Base-by-base conservation (phyloP, 164 flowering plant species). In the Aristolochia contorta region DNA sequence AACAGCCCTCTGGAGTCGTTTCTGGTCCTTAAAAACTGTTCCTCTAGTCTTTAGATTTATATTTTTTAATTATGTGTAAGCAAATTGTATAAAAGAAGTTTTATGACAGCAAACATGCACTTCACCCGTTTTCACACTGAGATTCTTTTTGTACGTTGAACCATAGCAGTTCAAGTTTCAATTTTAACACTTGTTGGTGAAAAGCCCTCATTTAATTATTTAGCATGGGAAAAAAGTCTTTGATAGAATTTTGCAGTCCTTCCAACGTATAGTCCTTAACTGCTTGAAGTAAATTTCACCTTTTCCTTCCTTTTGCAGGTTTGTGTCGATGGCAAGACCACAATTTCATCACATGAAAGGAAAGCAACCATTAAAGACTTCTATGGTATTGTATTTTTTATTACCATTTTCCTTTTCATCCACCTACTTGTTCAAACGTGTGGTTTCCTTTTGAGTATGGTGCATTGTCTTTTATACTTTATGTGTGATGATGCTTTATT, bases 361-460 rank as follows among this genome's bases (percentile, higher is more conserved):
- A 66, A 47, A 59, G 69, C 69, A 41, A 66, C 54, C 63, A 6
- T 57, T 1, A 46, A 53, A 53, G 56, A 53, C 5, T 22, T 33
- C 16, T 33, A 16, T 20, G 41, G 27, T 48, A 1, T n/a, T 27
- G 48, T 23, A 49, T 3, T 37, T 19, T 16, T 48, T 27, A 47
- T 30, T 15, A 16, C 1, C 16, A 27, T 47, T 14, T 14, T 16
- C 8, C 20, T 16, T 22, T 47, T 47, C 27, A 8, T 16, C 25
- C 22, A 43, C 9, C 7, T 8, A 37, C 43, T 37, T 37, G 10
- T 37, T 37, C 43, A 37, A 37, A 4, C 12, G 10, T 37, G 3
- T 37, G 43, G 5, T 50, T 12, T 13, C 15, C 32, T 21, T 13
- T 67, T 53, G 21, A 16, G 16, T 47, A 12, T 48, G 19, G 24